These are phyloP conservation scores for Melaleuca alternifolia DNA, from an alignment of 345 rosid species.

Conservation along the genomic window DNA sequence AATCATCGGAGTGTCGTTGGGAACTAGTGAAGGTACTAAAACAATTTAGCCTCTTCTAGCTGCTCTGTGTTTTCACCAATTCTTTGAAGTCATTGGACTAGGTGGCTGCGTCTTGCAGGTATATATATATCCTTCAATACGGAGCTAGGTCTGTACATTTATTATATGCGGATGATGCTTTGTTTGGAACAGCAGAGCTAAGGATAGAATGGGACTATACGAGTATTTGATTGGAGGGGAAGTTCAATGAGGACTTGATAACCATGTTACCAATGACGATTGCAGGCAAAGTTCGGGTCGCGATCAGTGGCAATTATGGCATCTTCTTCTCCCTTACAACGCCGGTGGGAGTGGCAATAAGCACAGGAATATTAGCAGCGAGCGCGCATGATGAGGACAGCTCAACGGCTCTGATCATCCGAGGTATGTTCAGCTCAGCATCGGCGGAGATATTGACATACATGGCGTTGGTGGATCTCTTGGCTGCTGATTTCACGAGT, in stretches of 20 bases:
- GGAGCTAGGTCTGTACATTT: neutral
- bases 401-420: conserved; percentile 37
- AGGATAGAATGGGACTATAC: neutral
- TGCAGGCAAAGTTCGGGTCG: conserved; percentile 42
- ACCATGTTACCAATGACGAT: too few species aligned
- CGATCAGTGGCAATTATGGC: conserved; percentile 48
- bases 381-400: conserved; percentile 31
- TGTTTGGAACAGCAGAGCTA: too few species aligned
- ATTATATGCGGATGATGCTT: too few species aligned
- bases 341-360: conserved; percentile 52
- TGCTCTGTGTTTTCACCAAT: conserved; percentile 69
- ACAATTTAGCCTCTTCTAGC: conserved; percentile 56
- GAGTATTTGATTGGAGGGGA: neutral
- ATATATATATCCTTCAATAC: neutral
- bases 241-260: neutral
- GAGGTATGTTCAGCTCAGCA: conserved; percentile 54
- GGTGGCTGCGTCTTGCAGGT: conserved; percentile 75
- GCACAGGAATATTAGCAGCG: conserved; percentile 30
- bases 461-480: conserved; percentile 82
- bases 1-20: conserved; percentile 59
- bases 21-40: conserved; percentile 36
- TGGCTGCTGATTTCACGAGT: conserved; percentile 59
- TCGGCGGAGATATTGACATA: conserved; percentile 67
- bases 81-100: conserved; percentile 75
- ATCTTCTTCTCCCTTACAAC: conserved; percentile 64